Percentiles rank a stretch among this genome's conserved stretches.
phyloP scores from a whole-genome alignment of 2,329 filamentous ascomycete species.

The Penicillium sp. region DNA sequence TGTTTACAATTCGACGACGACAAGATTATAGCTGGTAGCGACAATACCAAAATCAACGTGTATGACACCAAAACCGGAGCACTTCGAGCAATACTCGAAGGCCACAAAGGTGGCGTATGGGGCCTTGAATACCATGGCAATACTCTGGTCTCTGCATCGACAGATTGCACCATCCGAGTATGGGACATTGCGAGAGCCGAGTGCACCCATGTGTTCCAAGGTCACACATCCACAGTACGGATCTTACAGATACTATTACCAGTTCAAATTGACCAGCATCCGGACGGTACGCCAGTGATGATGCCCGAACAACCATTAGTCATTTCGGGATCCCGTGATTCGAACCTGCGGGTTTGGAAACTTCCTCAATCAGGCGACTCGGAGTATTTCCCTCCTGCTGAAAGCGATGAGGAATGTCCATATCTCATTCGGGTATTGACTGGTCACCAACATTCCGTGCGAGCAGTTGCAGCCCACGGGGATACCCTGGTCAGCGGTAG shows the following conservation, averaged over 20 bases:
- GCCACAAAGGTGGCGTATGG: conserved; percentile 97
- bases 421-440: conserved; percentile 87
- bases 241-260: conserved; percentile 94
- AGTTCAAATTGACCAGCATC: conserved; percentile 68
- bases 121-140: conserved; percentile 95
- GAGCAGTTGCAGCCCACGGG: conserved; percentile 89
- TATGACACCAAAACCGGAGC: conserved; percentile 95
- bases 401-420: conserved; percentile 73
- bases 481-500: conserved; percentile 95
- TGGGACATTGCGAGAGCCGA: conserved; percentile 95
- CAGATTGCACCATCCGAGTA: conserved; percentile 94
- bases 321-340: conserved; percentile 95
- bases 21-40: conserved; percentile 95
- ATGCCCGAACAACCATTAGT: conserved; percentile 93
- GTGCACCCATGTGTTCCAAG: conserved; percentile 93
- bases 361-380: conserved; percentile 77
- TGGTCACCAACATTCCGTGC: conserved; percentile 89
- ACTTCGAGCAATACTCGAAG: conserved; percentile 76
- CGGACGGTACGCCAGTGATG: conserved; percentile 71
- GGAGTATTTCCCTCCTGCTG: conserved; percentile 71
- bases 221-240: conserved; percentile 93
- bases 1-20: conserved; percentile 96
- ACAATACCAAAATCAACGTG: conserved; percentile 95
- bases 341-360: conserved; percentile 92
- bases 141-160: conserved; percentile 95